Evolutionary conservation across 495 filamentous ascomycete species (phyloP), one percentile per base, ranked within the genome.

Genomic region (Penicillium canescens): DNA sequence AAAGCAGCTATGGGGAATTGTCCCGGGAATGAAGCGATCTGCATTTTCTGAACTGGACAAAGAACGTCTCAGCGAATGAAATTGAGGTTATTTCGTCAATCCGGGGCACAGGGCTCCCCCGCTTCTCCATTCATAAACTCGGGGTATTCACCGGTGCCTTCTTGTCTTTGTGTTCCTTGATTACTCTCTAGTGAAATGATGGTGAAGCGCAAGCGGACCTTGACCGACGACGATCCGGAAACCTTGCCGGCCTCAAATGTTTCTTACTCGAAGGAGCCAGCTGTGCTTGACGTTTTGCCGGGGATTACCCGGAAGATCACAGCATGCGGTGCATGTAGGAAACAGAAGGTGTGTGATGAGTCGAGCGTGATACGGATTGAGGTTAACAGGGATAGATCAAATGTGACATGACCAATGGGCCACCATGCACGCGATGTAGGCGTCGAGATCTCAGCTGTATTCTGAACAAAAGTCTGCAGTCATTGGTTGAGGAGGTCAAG

Each of bases 391-490:
- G n/a, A 13, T 40, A 74, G 72, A 76, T 78, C 42, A 73, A 74
- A 67, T 76, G 74, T 59, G 67, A 72, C 28, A 76, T 78, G 72
- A 54, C 48, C 13, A 60, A 70, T 50, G 61, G 63, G 6, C 68
- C 71, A 38, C 74, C 72, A 3, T 78, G 73, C 46, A 63, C 61
- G 36, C 58, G 74, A 47, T 78, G 74, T 52, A 55, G 60, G 45
- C 70, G 72, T 37, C 66, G 70, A 20, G 66, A 62, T 28, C 46
- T 78, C 9, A 69, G 68, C 23, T 78, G 74, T 56, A 67, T 72
- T 1, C 60, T 78, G 35, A 78, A 78, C 55, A 75, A 74, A 48
- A 76, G 70, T 46, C 52, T 78, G 12, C 74, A 78, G 42, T 75
- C 71, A 7, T 56, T 78, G 38, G 68, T 78, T 20, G 64, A 70